Base-by-base conservation (phyloP, 495 filamentous ascomycete genomes). In the Pseudotulostoma volvatum region DNA sequence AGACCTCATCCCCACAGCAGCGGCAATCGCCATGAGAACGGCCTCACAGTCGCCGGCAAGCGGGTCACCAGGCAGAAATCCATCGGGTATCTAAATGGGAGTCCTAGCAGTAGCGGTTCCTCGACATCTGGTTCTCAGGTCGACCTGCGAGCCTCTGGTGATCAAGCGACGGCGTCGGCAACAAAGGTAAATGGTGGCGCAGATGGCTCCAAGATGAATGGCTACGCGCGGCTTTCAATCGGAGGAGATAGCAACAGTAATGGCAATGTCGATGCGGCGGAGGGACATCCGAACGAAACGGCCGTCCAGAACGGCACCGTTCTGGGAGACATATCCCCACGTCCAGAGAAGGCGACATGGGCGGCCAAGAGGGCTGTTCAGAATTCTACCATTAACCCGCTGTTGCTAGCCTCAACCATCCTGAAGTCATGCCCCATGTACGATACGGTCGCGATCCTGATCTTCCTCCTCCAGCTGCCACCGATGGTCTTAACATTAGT, bases 371-470 rank as follows among this genome's bases (percentile, higher is more conserved):
- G 77, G 47, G 71, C 74, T 25, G 63, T 47, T 31, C 59, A 74
- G 41, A 73, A 71, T 36, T 69, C 76, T 44, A 74, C 69, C 36
- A 54, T 61, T 37, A 77, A 79, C 41, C 74, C 79, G 33, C 57
- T 90, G 40, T 73, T 77, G 45, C 59, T 87, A 39, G 76, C 77
- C 35, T 70, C 81, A 44, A 95, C 88, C 31, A 90, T 97, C 42
- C 74, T 97, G 44, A 71, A 73, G 44, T 86, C 84, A 18, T 93
- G 85, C 50, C 90, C 90, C 17, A 75, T 94, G 45, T 77, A 82
- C 57, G 90, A 99, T 64, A 94, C 90, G 40, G 83, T 99, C 59
- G 87, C 90, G 51, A 93, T 99, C 54, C 70, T 99, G 54, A 95
- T 99, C 57, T 80, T 99, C 54, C 74, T 99, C 40, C 77, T 99